Evolutionary conservation across 345 rosid species (phyloP).

Genomic region (Triadica sebifera): DNA sequence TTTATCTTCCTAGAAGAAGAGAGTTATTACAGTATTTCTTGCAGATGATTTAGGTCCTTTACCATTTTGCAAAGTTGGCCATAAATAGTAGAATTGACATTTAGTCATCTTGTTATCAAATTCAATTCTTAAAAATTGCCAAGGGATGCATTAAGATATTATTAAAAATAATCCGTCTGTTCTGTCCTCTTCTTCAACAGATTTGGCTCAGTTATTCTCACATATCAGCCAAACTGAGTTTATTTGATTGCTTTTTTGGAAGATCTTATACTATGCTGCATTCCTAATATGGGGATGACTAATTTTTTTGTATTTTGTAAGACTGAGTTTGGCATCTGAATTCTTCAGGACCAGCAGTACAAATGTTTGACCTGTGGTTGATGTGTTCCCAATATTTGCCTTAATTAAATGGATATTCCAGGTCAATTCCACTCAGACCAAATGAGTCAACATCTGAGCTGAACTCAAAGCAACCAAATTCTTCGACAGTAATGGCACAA

Average conservation of each 20-base stretch:
- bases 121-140: background rate
- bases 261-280: background rate
- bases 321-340: background rate
- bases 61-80: background rate
- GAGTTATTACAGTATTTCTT: background rate
- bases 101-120: background rate
- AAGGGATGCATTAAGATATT: background rate
- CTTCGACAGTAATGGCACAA: conserved; percentile 25
- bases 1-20: background rate
- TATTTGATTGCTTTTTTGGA: background rate
- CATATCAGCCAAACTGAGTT: background rate
- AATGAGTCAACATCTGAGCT: conserved; percentile 35
- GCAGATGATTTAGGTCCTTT: too few species aligned
- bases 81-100: background rate
- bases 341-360: conserved; percentile 8
- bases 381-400: conserved; percentile 17
- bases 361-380: background rate
- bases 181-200: background rate
- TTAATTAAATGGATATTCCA: conserved; percentile 21
- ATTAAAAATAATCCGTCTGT: background rate
- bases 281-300: background rate
- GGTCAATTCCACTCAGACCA: conserved; percentile 40
- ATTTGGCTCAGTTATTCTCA: background rate
- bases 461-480: conserved; percentile 27
- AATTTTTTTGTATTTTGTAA: conserved; percentile 4